Evolutionary conservation across 2,329 filamentous ascomycete species (phyloP).

Genomic region (Trichoderma sp.): DNA sequence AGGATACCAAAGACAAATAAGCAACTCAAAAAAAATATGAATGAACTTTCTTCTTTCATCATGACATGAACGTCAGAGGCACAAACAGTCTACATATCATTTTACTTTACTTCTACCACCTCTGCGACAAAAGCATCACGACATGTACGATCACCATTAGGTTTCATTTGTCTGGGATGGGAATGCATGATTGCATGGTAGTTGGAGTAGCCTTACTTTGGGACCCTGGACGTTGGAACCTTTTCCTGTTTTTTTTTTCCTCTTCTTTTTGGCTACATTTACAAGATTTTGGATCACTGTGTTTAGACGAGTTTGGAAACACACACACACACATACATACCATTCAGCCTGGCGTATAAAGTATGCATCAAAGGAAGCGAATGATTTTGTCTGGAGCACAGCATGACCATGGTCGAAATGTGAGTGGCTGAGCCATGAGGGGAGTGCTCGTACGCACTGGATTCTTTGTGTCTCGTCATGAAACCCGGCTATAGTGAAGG

Average conservation of each 20-base stretch:
- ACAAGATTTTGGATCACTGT: background rate
- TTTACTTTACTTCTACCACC: background rate
- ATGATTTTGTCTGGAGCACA: background rate
- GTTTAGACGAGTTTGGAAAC: conserved; percentile 13
- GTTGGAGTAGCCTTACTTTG: conserved; percentile 15
- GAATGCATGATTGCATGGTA: conserved; percentile 16
- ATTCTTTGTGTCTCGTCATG: background rate
- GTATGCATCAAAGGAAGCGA: background rate
- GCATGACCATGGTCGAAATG: background rate
- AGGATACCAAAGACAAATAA: background rate
- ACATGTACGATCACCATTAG: conserved; percentile 18
- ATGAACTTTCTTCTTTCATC: background rate
- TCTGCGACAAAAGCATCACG: conserved; percentile 10
- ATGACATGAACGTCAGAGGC: background rate
- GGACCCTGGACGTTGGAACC: background rate
- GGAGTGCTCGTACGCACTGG: background rate
- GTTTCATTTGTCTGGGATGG: conserved; percentile 17
- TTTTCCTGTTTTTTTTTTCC: background rate
- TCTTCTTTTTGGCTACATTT: conserved; percentile 6
- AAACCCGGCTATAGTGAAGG: background rate
- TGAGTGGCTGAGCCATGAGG: background rate
- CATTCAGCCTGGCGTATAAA: conserved; percentile 9
- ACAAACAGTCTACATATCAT: background rate
- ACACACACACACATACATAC: background rate
- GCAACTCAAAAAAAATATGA: background rate